Evolutionary conservation across 331 rosid species (phyloP), one percentile per base, ranked within the genome.

Genomic region (Erythrophleum ivorense): DNA sequence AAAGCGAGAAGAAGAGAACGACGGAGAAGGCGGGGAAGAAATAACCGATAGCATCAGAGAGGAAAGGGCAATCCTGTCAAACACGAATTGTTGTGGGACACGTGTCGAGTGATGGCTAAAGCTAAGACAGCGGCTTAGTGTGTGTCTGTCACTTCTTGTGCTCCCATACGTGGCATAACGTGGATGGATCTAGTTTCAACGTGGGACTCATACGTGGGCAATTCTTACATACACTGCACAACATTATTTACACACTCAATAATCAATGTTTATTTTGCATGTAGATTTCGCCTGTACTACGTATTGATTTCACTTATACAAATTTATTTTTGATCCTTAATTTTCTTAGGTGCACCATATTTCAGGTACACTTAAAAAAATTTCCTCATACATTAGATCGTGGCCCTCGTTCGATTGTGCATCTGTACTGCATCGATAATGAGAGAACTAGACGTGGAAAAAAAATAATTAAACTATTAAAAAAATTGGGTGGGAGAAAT

Each of bases 31-130:
- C 45, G 65, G 65, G 66, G 62, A 57, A 60, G 78, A 53, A 70
- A 68, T 73, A 85, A 84, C 88, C 83, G 83, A 81, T 76, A 38
- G 57, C 78, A 59, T 19, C 16, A 77, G 33, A 40, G 78, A 50
- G 77, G 54, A 66, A 76, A 55, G 83, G 86, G 69, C 48, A 68
- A 73, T 90, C 81, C 84, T 84, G 64, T 62, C 34, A 77, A 48
- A 1, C 0, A 13, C 43, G 41, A 65, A 83, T 78, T 10, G 29
- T 3, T 0, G 1, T 3, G 5, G 3, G 67, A 81, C 94, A 81
- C 90, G 89, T 88, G 85, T 74, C 16, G 3, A 31, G 7, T 3
- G 69, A 73, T 67, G 82, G 82, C 29, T 38, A 67, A 40, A 78
- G 76, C 69, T 53, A 71, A 67, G 73, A 45, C 43, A 53, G 62